These are phyloP conservation scores for Oryza punctata DNA, from an alignment of 176 grass and related monocot species.

Conservation along the genomic window DNA sequence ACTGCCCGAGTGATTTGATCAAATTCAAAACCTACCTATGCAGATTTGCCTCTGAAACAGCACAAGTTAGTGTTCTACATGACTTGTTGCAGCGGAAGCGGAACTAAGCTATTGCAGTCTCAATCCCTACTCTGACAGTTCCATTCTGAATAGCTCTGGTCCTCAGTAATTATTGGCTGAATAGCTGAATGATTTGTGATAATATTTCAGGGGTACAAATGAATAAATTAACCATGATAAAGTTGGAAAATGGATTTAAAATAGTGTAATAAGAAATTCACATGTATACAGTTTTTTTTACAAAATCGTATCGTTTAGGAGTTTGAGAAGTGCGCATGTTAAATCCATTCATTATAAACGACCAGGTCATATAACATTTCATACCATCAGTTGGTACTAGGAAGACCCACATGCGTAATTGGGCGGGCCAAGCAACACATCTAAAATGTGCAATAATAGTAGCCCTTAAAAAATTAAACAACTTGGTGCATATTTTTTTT, in stretches of 20 bases:
- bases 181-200: too few relatives aligned
- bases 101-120: too few relatives aligned
- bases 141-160: background rate
- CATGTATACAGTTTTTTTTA: too few relatives aligned
- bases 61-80: background rate
- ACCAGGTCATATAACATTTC: too few relatives aligned
- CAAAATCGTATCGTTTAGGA: too few relatives aligned
- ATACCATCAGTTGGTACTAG: background rate
- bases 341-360: too few relatives aligned
- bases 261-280: too few relatives aligned
- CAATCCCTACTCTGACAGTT: background rate
- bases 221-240: too few relatives aligned
- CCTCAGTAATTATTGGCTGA: too few relatives aligned
- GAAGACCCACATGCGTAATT: background rate
- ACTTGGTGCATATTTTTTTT: background rate
- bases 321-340: too few relatives aligned
- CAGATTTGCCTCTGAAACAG: background rate
- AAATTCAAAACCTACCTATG: background rate
- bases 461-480: background rate
- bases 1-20: background rate
- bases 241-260: too few relatives aligned
- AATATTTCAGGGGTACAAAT: too few relatives aligned
- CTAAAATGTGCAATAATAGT: slow-evolving; percentile 25
- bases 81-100: background rate
- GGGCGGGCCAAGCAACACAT: background rate